A percentile compares a stretch with the other conserved stretches of the same genome.
These are phyloP conservation scores for Boletus sensibilis DNA, from an alignment of 768 basidiomycete species.

Conservation along the genomic window DNA sequence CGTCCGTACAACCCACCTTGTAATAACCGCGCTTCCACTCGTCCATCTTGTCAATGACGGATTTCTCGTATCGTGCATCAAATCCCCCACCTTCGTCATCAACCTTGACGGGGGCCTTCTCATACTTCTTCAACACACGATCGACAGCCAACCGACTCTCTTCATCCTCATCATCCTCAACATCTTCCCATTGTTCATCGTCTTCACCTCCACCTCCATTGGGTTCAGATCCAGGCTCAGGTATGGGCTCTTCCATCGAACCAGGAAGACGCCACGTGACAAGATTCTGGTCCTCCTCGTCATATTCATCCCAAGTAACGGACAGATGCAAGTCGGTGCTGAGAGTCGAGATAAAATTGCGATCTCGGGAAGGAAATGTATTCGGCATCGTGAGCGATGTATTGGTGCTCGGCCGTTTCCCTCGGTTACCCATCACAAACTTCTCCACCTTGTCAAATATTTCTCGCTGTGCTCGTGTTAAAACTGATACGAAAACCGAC, in stretches of 20 bases:
- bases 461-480: conserved; percentile 71
- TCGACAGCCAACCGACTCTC: conserved; percentile 74
- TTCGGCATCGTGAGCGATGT: conserved; percentile 68
- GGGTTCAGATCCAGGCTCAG: conserved; percentile 33
- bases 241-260: conserved; percentile 35
- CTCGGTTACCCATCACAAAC: conserved; percentile 60
- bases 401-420: conserved; percentile 27
- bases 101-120: conserved; percentile 73
- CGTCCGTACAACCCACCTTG: conserved; percentile 60
- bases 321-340: conserved; percentile 74
- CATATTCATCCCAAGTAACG: conserved; percentile 92
- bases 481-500: conserved; percentile 39
- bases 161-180: conserved; percentile 58
- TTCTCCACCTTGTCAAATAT: conserved; percentile 77
- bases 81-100: conserved; percentile 72
- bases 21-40: conserved; percentile 94
- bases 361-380: conserved; percentile 75
- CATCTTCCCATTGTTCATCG: conserved; percentile 48
- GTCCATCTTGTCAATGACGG: conserved; percentile 79
- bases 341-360: conserved; percentile 73
- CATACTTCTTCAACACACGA: conserved; percentile 85
- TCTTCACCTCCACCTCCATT: conserved; percentile 49
- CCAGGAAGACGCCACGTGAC: conserved; percentile 66
- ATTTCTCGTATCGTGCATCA: conserved; percentile 74
- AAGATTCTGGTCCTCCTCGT: conserved; percentile 76